Evolutionary conservation across 2,329 filamentous ascomycete genomes (phyloP).

Genomic region (Alternaria burnsii): DNA sequence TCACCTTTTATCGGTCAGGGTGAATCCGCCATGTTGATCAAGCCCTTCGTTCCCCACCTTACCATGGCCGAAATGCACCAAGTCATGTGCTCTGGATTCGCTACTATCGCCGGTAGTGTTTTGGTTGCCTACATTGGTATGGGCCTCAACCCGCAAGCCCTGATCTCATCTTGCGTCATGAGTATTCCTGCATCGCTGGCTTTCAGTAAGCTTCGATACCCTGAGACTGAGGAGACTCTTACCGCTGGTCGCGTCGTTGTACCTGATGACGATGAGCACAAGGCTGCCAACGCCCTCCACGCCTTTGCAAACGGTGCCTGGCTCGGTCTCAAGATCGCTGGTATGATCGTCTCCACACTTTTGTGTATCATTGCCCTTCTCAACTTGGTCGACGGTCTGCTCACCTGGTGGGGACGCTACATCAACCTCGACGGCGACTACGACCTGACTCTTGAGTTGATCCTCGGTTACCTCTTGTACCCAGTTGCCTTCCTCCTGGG

Average conservation of each 20-base stretch:
- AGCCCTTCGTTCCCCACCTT: conserved; percentile 83
- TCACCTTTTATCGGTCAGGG: conserved; percentile 95
- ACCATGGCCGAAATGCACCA: conserved; percentile 91
- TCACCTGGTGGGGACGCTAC: conserved; percentile 86
- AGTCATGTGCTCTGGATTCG: conserved; percentile 90
- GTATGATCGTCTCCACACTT: conserved; percentile 81
- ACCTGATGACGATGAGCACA: conserved; percentile 79
- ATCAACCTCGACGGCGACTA: conserved; percentile 73
- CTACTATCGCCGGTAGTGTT: conserved; percentile 89
- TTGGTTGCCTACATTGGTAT: conserved; percentile 85
- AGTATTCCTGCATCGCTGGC: conserved; percentile 90
- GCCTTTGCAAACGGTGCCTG: conserved; percentile 86
- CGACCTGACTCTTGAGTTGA: conserved; percentile 75
- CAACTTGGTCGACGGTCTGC: conserved; percentile 75
- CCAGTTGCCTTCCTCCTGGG: conserved; percentile 83
- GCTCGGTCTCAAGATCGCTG: conserved; percentile 86
- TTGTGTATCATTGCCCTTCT: conserved; percentile 84
- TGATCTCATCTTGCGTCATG: conserved; percentile 95
- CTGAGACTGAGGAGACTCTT: conserved; percentile 85
- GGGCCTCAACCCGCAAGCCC: conserved; percentile 82
- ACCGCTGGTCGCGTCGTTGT: conserved; percentile 83
- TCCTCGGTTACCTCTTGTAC: conserved; percentile 80
- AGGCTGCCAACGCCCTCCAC: conserved; percentile 81
- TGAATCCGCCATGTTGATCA: conserved; percentile 91
- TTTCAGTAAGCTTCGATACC: conserved; percentile 87